phyloP scores from a whole-genome alignment of 805 yeast species.

The Jamesozyma lodderae region DNA sequence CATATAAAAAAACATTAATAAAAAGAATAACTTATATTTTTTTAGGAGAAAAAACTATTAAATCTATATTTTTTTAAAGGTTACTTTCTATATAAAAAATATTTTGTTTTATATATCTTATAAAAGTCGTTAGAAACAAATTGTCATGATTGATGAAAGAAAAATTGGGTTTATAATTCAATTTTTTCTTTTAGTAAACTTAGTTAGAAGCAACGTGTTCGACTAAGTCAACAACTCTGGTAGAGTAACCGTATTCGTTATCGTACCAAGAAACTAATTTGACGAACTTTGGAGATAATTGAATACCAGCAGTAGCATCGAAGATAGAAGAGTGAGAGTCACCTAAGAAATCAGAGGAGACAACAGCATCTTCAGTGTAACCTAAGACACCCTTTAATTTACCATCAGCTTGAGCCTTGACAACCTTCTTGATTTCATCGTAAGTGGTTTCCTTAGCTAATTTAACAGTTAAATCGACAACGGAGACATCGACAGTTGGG shows the following conservation, averaged over 20 bases:
- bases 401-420: conserved; percentile 54
- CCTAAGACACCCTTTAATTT: conserved; percentile 53
- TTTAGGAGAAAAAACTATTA: no score
- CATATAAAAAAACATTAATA: no score
- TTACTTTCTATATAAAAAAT: no score
- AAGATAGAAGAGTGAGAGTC: conserved; percentile 56
- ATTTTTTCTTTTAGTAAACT: no score
- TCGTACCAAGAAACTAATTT: conserved; percentile 68
- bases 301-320: conserved; percentile 63
- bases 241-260: conserved; percentile 68
- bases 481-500: conserved; percentile 66
- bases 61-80: no score
- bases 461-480: conserved; percentile 62
- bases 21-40: no score
- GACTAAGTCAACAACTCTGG: conserved; percentile 67
- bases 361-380: conserved; percentile 65
- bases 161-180: no score
- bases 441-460: conserved; percentile 49
- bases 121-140: no score
- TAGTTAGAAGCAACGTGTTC: conserved; percentile 43
- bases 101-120: no score
- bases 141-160: no score
- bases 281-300: conserved; percentile 60
- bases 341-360: conserved; percentile 59
- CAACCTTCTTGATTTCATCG: conserved; percentile 52